phyloP scores from a whole-genome alignment of 352 stramenopile species.

The Lagenidium sp. region DNA sequence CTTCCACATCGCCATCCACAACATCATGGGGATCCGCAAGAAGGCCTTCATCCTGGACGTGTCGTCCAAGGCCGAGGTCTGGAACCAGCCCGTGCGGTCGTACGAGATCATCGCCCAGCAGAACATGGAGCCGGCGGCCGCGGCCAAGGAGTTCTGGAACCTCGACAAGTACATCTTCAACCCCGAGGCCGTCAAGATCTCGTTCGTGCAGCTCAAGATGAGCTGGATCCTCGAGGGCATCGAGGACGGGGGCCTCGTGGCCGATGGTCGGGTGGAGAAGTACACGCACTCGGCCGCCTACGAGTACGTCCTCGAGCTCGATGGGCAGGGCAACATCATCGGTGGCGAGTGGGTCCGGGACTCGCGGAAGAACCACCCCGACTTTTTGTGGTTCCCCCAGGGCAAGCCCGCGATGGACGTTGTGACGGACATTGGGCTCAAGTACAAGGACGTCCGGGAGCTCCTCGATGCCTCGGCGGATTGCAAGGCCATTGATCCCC shows the following conservation, averaged over 20 bases:
- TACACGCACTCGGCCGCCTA: conserved; percentile 51
- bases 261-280: conserved; percentile 27
- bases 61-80: conserved; percentile 7
- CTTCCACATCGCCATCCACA: conserved; percentile 14
- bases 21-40: conserved; percentile 15
- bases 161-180: conserved; percentile 43
- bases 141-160: conserved; percentile 5
- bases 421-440: conserved; percentile 8
- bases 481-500: conserved; percentile 1
- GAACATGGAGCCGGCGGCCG: conserved; percentile 2
- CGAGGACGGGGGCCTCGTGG: conserved; percentile 40
- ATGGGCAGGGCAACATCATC: conserved; percentile 44
- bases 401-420: neutral
- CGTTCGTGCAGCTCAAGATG: conserved; percentile 45
- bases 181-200: conserved; percentile 37
- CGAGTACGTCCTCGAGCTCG: conserved; percentile 61
- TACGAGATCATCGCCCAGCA: conserved; percentile 10
- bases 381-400: conserved; percentile 59
- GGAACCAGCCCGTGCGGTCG: conserved; percentile 13
- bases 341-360: conserved; percentile 53
- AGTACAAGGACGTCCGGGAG: conserved; percentile 12
- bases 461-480: conserved; percentile 8
- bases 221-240: conserved; percentile 48
- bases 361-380: conserved; percentile 43
- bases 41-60: conserved; percentile 13